Evolutionary conservation across 495 filamentous ascomycete genomes (phyloP).

Genomic region (Talaromyces stipitatus): DNA sequence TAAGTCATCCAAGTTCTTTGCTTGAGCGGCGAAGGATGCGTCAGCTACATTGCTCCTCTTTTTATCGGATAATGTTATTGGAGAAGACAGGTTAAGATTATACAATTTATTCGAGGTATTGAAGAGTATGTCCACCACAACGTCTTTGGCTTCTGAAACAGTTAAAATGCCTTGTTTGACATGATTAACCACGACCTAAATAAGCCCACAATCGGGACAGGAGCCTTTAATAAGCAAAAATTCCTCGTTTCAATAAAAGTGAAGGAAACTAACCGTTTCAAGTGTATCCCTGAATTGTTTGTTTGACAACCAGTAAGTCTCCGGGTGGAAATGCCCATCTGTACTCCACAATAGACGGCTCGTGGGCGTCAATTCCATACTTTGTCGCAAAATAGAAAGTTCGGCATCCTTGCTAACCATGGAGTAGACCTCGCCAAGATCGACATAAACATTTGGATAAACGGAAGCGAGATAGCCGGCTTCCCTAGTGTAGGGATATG

Average conservation of each 20-base stretch:
- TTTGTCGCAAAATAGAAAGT: slow-evolving; percentile 62
- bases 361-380: slow-evolving; percentile 67
- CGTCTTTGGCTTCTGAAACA: slow-evolving; percentile 48
- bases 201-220: no score
- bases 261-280: slow-evolving; percentile 41
- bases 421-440: slow-evolving; percentile 83
- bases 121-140: slow-evolving; percentile 57
- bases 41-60: background rate
- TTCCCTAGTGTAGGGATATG: slow-evolving; percentile 79
- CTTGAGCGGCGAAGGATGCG: background rate
- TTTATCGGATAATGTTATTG: background rate
- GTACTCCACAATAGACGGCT: slow-evolving; percentile 81
- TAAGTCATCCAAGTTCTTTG: slow-evolving; percentile 16
- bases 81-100: slow-evolving; percentile 26
- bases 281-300: slow-evolving; percentile 71
- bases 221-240: background rate
- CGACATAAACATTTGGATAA: slow-evolving; percentile 78
- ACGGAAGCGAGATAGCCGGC: slow-evolving; percentile 74
- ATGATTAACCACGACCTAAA: slow-evolving; percentile 54
- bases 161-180: slow-evolving; percentile 50
- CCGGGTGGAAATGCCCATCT: slow-evolving; percentile 77
- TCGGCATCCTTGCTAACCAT: slow-evolving; percentile 75
- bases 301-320: slow-evolving; percentile 74
- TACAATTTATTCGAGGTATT: slow-evolving; percentile 66
- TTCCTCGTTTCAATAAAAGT: background rate